phyloP scores from a whole-genome alignment of 2,329 filamentous ascomycete genomes.

The Geoglossum cookeanum region DNA sequence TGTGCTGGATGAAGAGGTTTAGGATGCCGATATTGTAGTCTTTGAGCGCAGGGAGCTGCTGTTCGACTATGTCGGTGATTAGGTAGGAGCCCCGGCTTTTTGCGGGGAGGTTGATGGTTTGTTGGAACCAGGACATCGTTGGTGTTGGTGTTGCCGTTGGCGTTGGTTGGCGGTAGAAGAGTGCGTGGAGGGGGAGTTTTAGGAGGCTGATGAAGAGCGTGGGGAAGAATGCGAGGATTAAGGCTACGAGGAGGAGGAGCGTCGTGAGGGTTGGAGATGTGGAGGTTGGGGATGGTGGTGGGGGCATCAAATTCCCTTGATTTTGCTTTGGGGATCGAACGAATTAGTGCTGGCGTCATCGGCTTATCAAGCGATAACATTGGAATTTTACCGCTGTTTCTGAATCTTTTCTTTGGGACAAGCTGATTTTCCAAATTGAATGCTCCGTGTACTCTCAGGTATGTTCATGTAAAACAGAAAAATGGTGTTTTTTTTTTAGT shows the following conservation, averaged over 20 bases:
- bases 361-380: background rate
- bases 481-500: too few species aligned
- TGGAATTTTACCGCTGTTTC: background rate
- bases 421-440: too few species aligned
- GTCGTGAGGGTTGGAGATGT: constrained; percentile 16
- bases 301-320: background rate
- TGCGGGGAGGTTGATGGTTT: constrained; percentile 60
- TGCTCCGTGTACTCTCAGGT: too few species aligned
- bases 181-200: constrained; percentile 20
- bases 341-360: background rate
- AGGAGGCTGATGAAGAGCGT: constrained; percentile 23
- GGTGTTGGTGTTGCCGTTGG: background rate
- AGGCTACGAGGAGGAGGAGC: constrained; percentile 27
- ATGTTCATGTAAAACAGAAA: too few species aligned
- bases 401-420: background rate
- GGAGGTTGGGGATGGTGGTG: background rate
- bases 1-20: constrained; percentile 90
- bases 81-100: constrained; percentile 73
- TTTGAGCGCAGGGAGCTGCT: constrained; percentile 58
- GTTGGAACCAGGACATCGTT: constrained; percentile 57
- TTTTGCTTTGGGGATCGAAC: too few species aligned
- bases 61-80: constrained; percentile 56
- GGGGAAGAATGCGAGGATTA: constrained; percentile 32
- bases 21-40: constrained; percentile 72
- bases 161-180: constrained; percentile 2